Evolutionary conservation across 345 rosid genomes (phyloP), one percentile per base, ranked within the genome.

Genomic region (Eucalyptus shirleyi): DNA sequence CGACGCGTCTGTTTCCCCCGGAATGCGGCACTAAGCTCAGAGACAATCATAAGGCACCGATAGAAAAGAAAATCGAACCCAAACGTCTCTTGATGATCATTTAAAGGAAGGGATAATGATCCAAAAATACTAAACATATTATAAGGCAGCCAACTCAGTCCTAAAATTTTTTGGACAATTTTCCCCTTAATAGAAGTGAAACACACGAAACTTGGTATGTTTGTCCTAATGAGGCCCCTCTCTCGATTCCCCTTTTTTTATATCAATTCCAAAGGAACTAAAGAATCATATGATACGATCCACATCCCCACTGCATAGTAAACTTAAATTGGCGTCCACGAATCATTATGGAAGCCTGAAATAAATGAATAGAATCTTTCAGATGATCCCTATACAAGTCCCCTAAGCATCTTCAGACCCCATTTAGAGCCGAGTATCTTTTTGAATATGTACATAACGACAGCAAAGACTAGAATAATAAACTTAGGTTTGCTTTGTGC

Each of bases 291-390:
- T 77, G 47, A 77, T 26, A 9, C 12, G 47, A 40, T 21, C 47
- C 85, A 72, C 83, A 37, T 12, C 17, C 83, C 32, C 59, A 16
- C 59, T 32, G 51, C 34, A 88, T 30, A 21, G 24, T 62, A 67
- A 47, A 65, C 60, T 69, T 55, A 50, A 32, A 34, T 53, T 9
- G 91, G 91, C 89, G 88, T 87, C 91, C 83, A 56, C 37, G 15
- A 91, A 89, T 60, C 89, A 65, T 37, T 45, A 87, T 87, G 91
- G 91, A 89, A 90, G 90, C 93, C 93, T 60, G 72, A 65, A 89
- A 91, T 50, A 91, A 93, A 90, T 92, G 83, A 87, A 90, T 90
- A 69, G 77, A 72, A 53, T 72, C 42, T 40, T 34, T 86, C 85
- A 86, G 55, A 30, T 80, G 88, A 90, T 88, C 88, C 65, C 60